Percentiles rank a stretch among this genome's conserved stretches.
Evolutionary conservation across 2,329 filamentous ascomycete genomes (phyloP).

Genomic region (Geosmithia putterillii): DNA sequence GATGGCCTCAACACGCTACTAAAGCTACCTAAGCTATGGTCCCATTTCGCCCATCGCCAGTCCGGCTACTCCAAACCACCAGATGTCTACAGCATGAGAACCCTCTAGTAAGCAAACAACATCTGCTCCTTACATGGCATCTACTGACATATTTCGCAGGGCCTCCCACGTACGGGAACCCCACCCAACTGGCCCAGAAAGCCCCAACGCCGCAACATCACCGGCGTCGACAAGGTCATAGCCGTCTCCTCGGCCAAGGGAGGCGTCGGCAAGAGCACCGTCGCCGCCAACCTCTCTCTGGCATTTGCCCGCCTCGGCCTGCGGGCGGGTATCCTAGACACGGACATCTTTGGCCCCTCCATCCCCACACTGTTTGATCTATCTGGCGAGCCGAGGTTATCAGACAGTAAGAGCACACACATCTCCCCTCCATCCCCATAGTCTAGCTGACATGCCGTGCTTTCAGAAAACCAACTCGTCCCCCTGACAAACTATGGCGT

Average conservation of each 20-base stretch:
- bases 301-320: conserved; percentile 74
- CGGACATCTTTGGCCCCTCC: conserved; percentile 92
- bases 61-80: conserved; percentile 20
- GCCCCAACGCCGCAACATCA: conserved; percentile 69
- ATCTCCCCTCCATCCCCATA: not conserved
- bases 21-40: not conserved
- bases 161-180: conserved; percentile 65
- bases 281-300: conserved; percentile 77
- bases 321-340: conserved; percentile 79
- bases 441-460: not conserved
- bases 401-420: conserved; percentile 42
- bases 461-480: conserved; percentile 64
- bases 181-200: conserved; percentile 51
- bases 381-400: conserved; percentile 64
- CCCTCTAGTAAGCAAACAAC: conserved; percentile 47
- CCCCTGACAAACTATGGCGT: conserved; percentile 90
- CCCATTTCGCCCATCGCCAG: conserved; percentile 11
- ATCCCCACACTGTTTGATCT: conserved; percentile 84
- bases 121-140: not conserved
- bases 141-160: conserved; percentile 34
- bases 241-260: conserved; percentile 97
- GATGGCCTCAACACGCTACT: not conserved
- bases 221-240: conserved; percentile 79
- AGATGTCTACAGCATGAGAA: conserved; percentile 58
- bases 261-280: conserved; percentile 94